Evolutionary conservation across 148 eudicot species (phyloP).

Genomic region (Drosera capensis): DNA sequence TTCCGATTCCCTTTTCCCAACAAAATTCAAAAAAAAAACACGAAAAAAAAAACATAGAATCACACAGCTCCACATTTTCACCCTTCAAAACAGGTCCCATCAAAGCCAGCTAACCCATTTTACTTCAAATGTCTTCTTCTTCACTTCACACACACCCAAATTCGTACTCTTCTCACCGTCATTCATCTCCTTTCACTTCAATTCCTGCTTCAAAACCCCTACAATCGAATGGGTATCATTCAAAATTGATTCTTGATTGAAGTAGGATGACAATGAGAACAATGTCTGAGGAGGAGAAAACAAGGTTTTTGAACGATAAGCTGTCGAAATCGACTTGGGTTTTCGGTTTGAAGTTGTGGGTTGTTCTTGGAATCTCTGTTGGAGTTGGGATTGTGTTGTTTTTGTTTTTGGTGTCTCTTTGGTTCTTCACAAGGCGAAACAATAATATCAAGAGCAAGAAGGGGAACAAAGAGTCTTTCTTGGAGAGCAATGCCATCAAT

Average conservation of each 20-base stretch:
- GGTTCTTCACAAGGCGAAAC: slow-evolving; percentile 26
- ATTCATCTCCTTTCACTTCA: background rate
- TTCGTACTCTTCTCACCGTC: background rate
- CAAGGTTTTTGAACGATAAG: slow-evolving; percentile 22
- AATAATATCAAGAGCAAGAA: background rate
- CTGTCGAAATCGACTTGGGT: slow-evolving; percentile 35
- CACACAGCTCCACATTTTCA: too few relatives aligned
- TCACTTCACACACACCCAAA: too few relatives aligned
- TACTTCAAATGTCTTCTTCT: background rate
- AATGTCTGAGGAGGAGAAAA: background rate
- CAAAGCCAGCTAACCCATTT: background rate
- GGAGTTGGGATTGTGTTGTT: slow-evolving; percentile 35
- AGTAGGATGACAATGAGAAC: background rate
- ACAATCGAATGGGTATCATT: too few relatives aligned
- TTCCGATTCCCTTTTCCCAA: too few relatives aligned
- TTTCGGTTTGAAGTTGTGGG: slow-evolving; percentile 39
- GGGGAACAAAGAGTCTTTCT: background rate
- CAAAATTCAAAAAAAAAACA: too few relatives aligned
- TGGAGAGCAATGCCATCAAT: slow-evolving; percentile 1
- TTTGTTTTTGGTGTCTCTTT: slow-evolving; percentile 34
- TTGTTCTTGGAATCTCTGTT: slow-evolving; percentile 26
- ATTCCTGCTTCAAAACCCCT: background rate
- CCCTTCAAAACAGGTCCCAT: too few relatives aligned
- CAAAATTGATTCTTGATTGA: too few relatives aligned
- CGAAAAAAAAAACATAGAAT: too few relatives aligned